Conservation (phyloP, 176 grass and related monocot species). For the Oryza glumipatula region DNA sequence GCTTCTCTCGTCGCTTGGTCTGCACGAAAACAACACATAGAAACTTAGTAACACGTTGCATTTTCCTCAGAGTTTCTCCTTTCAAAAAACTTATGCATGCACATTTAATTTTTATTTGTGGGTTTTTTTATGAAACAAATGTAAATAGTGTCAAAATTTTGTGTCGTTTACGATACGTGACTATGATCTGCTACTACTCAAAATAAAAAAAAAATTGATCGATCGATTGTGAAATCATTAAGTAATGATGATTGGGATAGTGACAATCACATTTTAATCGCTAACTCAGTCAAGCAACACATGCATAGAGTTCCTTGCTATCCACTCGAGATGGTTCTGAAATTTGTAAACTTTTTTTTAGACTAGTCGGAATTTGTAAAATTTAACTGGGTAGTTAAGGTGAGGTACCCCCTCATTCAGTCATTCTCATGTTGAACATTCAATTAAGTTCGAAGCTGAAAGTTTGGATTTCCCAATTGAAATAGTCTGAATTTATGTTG, state of each 20-base stretch:
- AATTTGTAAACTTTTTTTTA: background rate
- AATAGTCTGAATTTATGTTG: background rate
- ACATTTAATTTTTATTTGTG: no score
- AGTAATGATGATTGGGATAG: background rate
- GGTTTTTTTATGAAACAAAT: no score
- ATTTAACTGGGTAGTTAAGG: background rate
- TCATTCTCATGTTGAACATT: background rate
- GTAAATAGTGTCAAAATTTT: background rate
- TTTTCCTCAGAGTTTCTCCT: background rate
- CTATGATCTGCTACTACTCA: background rate
- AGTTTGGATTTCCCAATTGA: background rate
- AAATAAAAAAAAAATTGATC: background rate
- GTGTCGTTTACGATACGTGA: background rate
- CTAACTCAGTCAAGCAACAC: background rate
- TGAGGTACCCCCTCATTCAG: background rate
- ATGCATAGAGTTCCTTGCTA: background rate
- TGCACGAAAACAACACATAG: constrained; percentile 11
- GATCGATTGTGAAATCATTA: background rate
- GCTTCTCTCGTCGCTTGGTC: constrained; percentile 24
- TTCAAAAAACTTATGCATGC: no score
- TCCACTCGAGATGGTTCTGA: background rate
- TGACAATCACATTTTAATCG: background rate
- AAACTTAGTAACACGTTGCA: background rate
- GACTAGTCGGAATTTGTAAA: background rate
- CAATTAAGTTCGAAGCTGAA: background rate